These are phyloP conservation scores for Ophiosphaerella korrae DNA, from an alignment of 2,329 filamentous ascomycete genomes.

Conservation along the genomic window DNA sequence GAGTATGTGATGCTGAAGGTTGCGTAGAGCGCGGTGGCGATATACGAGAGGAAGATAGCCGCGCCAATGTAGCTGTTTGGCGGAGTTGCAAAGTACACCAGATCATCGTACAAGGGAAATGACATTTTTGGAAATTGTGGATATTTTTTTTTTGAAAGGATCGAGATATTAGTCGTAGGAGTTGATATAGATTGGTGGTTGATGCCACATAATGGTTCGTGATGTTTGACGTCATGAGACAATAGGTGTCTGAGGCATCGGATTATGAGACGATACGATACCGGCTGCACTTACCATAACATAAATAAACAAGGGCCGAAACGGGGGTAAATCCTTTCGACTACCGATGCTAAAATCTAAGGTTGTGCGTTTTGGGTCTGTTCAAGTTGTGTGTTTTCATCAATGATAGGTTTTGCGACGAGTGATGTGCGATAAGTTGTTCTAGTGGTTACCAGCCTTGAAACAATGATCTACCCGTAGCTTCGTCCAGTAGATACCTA, in stretches of 20 bases:
- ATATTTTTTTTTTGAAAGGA: neutral
- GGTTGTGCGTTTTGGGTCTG: too few relatives aligned
- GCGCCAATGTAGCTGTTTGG: slow-evolving; percentile 39
- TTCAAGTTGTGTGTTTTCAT: too few relatives aligned
- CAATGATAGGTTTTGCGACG: too few relatives aligned
- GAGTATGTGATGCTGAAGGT: slow-evolving; percentile 21
- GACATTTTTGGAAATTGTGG: slow-evolving; percentile 3
- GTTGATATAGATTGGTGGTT: neutral
- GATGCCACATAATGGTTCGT: slow-evolving; percentile 15
- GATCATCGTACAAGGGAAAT: slow-evolving; percentile 3
- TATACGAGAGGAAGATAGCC: slow-evolving; percentile 38
- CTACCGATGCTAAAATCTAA: neutral
- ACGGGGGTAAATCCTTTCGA: neutral
- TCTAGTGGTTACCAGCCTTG: too few relatives aligned
- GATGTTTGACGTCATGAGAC: slow-evolving; percentile 41
- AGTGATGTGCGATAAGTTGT: too few relatives aligned
- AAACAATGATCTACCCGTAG: too few relatives aligned
- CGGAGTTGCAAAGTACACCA: slow-evolving; percentile 23
- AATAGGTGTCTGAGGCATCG: slow-evolving; percentile 24
- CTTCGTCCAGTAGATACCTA: too few relatives aligned
- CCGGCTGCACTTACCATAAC: neutral
- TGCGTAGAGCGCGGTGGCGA: slow-evolving; percentile 30
- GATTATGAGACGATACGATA: slow-evolving; percentile 20
- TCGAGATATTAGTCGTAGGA: neutral
- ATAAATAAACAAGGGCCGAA: neutral